phyloP scores from a whole-genome alignment of 2,329 filamentous ascomycete genomes.

The Xylariomycetidae sp. region DNA sequence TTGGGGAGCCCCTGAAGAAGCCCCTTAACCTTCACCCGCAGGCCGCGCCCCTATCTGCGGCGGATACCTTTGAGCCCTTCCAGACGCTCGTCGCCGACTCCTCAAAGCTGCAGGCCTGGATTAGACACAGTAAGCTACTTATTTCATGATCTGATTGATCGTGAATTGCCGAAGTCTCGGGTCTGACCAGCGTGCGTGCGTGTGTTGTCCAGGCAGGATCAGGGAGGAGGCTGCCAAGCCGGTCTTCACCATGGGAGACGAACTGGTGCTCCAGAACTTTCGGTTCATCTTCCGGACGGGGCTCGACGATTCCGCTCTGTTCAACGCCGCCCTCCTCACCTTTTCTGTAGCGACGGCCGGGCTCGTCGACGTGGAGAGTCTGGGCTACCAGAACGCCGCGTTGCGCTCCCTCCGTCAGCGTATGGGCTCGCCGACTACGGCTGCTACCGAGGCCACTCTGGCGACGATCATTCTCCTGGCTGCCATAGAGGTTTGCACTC shows the following conservation, averaged over 20 bases:
- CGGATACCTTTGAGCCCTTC: constrained; percentile 13
- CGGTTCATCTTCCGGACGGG: constrained; percentile 28
- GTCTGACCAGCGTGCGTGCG: constrained; percentile 13
- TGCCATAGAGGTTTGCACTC: constrained; percentile 33
- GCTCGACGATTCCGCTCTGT: constrained; percentile 30
- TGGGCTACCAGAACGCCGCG: constrained; percentile 30
- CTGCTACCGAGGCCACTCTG: constrained; percentile 32
- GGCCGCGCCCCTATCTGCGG: not conserved
- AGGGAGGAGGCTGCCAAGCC: constrained; percentile 31
- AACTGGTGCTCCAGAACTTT: constrained; percentile 34
- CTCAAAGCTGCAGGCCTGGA: constrained; percentile 15
- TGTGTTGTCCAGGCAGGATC: too few relatives aligned
- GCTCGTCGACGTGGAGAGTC: constrained; percentile 26
- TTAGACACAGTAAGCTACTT: constrained; percentile 14
- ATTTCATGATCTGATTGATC: not conserved
- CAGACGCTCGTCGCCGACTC: constrained; percentile 17
- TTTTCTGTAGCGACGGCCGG: constrained; percentile 27
- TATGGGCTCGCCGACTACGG: constrained; percentile 23
- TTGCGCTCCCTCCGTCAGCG: constrained; percentile 28
- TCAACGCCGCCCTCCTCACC: constrained; percentile 36
- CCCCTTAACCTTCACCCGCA: not conserved
- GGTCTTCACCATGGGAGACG: constrained; percentile 32
- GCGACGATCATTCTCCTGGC: constrained; percentile 38
- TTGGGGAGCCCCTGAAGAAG: not conserved
- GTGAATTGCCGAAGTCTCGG: constrained; percentile 11